phyloP scores from a whole-genome alignment of 768 basidiomycete species.

The Trametes cinnabarina region DNA sequence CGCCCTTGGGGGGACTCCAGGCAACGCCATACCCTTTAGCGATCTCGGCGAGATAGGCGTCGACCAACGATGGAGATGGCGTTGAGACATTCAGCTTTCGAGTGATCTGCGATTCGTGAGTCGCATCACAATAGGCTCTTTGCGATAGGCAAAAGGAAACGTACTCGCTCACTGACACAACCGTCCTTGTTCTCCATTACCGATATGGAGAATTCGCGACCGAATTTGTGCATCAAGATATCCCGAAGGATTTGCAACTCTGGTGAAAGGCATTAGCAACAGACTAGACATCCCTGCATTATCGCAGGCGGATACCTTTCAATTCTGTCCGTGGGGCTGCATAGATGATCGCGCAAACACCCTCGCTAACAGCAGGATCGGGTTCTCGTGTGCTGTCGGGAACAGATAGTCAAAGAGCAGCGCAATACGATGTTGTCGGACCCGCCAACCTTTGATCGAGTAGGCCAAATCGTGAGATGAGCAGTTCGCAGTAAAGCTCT shows the following conservation, averaged over 20 bases:
- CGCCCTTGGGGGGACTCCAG: constrained; percentile 50
- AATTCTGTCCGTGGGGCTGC: constrained; percentile 90
- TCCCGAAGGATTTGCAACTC: constrained; percentile 91
- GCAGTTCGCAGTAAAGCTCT: constrained; percentile 92
- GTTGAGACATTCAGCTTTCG: constrained; percentile 70
- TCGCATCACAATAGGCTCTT: background rate
- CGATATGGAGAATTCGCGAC: constrained; percentile 82
- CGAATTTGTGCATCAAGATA: constrained; percentile 94
- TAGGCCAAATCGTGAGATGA: constrained; percentile 87
- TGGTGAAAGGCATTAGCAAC: constrained; percentile 28
- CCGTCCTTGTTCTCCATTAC: constrained; percentile 82
- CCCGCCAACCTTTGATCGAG: constrained; percentile 78
- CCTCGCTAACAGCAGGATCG: constrained; percentile 84
- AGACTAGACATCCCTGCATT: too few relatives aligned
- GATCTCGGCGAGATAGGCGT: constrained; percentile 87
- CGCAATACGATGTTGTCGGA: background rate
- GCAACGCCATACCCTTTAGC: constrained; percentile 80
- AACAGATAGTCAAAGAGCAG: background rate
- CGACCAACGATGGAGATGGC: constrained; percentile 73
- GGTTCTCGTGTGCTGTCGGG: constrained; percentile 67
- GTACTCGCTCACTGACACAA: constrained; percentile 81
- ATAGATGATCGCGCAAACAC: constrained; percentile 83
- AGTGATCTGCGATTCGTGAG: constrained; percentile 55
- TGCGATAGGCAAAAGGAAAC: constrained; percentile 21
- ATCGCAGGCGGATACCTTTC: constrained; percentile 79